A percentile compares a stretch with the other conserved stretches of the same genome.
phyloP scores from a whole-genome alignment of 805 yeast species.

The Candida boleticola region DNA sequence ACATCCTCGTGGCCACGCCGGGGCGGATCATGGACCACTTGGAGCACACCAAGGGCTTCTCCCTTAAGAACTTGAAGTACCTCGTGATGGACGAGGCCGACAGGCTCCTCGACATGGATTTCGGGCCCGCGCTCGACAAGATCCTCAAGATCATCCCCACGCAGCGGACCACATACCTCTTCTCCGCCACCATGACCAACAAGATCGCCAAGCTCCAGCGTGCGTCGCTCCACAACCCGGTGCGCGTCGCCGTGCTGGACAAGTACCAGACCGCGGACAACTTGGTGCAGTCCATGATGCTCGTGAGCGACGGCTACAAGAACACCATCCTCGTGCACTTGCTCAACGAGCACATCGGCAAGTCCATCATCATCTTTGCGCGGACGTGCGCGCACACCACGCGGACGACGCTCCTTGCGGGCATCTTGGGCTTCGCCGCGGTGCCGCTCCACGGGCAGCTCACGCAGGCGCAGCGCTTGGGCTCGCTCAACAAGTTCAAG shows the following conservation, averaged over 20 bases:
- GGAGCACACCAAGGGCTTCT: constrained; percentile 88
- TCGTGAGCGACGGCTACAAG: constrained; percentile 89
- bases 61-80: constrained; percentile 71
- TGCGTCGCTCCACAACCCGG: constrained; percentile 87
- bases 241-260: constrained; percentile 83
- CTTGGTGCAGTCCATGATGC: constrained; percentile 82
- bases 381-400: constrained; percentile 96
- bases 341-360: constrained; percentile 79
- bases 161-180: constrained; percentile 78
- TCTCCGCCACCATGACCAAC: constrained; percentile 96
- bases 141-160: constrained; percentile 81
- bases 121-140: constrained; percentile 90
- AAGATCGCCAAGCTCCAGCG: constrained; percentile 93
- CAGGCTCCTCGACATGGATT: constrained; percentile 90
- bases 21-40: constrained; percentile 92
- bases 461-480: constrained; percentile 79
- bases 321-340: constrained; percentile 83
- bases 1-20: constrained; percentile 92
- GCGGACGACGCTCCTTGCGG: constrained; percentile 76
- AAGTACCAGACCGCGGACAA: constrained; percentile 93
- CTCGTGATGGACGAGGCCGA: constrained; percentile 98
- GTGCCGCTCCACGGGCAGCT: constrained; percentile 94
- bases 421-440: constrained; percentile 81
- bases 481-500: constrained; percentile 77
- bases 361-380: constrained; percentile 84